Base-by-base conservation (phyloP, 345 rosid species). In the Gossypium rotundifolium region DNA sequence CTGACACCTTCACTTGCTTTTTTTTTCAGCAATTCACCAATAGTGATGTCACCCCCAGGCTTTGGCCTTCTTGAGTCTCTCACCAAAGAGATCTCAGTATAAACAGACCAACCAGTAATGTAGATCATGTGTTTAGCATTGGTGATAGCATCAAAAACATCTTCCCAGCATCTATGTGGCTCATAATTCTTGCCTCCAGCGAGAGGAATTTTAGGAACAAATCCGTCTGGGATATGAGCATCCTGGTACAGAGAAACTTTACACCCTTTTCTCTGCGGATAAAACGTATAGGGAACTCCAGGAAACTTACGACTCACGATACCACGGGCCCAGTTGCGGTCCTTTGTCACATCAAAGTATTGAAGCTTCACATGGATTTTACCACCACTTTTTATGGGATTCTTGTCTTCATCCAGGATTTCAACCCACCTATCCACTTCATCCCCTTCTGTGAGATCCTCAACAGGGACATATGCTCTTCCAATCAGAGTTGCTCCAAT, bases 51-150 rank as follows among this genome's bases (percentile, higher is more conserved):
- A 57, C 99, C 99, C 58, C 99, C 99, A 3, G 94, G 86, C 83
- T 91, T 95, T 27, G 94, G 92, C 87, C 98, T 93, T 80, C 98
- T 88, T 23, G 97, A 86, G 77, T 95, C 99, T 72, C 98, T 93
- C 70, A 95, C 78, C 83, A 95, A 75, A 70, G 84, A 13, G 66
- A 94, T 94, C 83, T 92, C 98, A 63, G 97, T 85, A 80, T 93
- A 95, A 74, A 95, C 99, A 59, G 99, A 95, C 98, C 99, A 95
- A 59, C 98, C 99, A 62, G 99, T 95, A 42, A 95, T 93, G 84
- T 90, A 95, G 79, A 95, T 91, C 74, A 95, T 70, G 80, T 95
- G 97, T 76, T 81, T 93, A 0, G 99, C 99, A 53, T 95, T 84
- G 67, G 84, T 87, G 54, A 95, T 88, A 7, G 98, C 92, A 79